phyloP scores from a whole-genome alignment of 2,329 filamentous ascomycete species.

The Fonsecaea multimorphosa region DNA sequence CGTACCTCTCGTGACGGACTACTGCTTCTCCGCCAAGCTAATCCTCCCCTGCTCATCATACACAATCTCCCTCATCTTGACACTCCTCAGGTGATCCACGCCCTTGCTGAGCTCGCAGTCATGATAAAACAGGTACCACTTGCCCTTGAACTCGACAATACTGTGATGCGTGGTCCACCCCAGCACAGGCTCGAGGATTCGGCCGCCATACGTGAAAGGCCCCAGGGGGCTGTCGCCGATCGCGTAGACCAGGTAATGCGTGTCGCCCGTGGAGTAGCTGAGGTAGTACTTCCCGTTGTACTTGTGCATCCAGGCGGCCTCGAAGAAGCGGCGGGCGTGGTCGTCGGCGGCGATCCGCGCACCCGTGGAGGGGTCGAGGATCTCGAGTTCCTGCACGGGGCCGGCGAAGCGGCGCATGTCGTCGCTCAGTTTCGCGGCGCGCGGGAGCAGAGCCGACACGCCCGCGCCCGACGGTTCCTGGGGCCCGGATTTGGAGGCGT shows the following conservation, averaged over 20 bases:
- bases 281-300: slow-evolving; percentile 73
- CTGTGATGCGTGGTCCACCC: slow-evolving; percentile 85
- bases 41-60: slow-evolving; percentile 33
- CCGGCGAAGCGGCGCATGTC: slow-evolving; percentile 70
- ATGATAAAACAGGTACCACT: slow-evolving; percentile 79
- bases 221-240: slow-evolving; percentile 68
- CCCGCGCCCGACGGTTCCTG: slow-evolving; percentile 65
- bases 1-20: too few relatives aligned
- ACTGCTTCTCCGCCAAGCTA: slow-evolving; percentile 32
- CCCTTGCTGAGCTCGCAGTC: slow-evolving; percentile 72
- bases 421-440: slow-evolving; percentile 67
- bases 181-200: slow-evolving; percentile 75
- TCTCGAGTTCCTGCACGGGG: slow-evolving; percentile 65
- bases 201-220: slow-evolving; percentile 74
- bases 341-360: slow-evolving; percentile 68
- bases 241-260: slow-evolving; percentile 75
- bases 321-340: slow-evolving; percentile 78
- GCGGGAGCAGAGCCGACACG: slow-evolving; percentile 66
- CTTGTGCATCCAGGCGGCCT: slow-evolving; percentile 82
- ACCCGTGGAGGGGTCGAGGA: slow-evolving; percentile 68
- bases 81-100: slow-evolving; percentile 72
- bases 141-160: slow-evolving; percentile 73
- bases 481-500: slow-evolving; percentile 60
- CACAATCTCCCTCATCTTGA: slow-evolving; percentile 74
- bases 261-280: slow-evolving; percentile 78